Base-by-base conservation (phyloP, 495 filamentous ascomycete genomes). In the Annulohypoxylon maeteangense region DNA sequence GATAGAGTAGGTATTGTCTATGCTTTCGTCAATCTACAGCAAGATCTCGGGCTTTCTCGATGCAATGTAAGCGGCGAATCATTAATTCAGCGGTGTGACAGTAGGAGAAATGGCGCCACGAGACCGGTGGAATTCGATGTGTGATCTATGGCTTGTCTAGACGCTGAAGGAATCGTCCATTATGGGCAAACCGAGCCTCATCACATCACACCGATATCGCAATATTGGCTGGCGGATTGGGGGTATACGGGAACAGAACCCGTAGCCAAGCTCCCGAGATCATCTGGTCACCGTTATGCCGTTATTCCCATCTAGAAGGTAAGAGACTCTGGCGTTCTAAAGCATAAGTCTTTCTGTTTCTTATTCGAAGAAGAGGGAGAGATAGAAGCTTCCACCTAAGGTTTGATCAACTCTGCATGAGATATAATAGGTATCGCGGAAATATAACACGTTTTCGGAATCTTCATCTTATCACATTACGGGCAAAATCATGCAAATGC, bases 151-250 rank as follows among this genome's bases (percentile, higher is more conserved):
- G 42, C 57, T 55, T 62, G 29, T 23, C 20, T 29, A 34, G 27
- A 40, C 14, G 48, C 14, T 47, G 22, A 31, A 8, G 25, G 50
- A 57, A 40, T 36, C 40, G 27, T 27, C 40, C 48, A 38, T 29
- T 6, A 50, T 50, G 16, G 50, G 50, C 29, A 38, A 22, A 29
- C 58, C 58, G 58, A 62, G 58, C 50, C 62, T 65, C 45, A 67
- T 67, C 64, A 67, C 67, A 65, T 70, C 67, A 65, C 67, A 70
- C 55, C 61, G 60, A 60, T 64, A 34, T 38, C 57, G 65, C 60
- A 53, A 14, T 20, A 23, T 16, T 20, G 11, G n/a, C 31, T 29
- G 22, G 42, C 32, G 22, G 25, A 12, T 23, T 44, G 12, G 12
- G 12, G 48, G n/a, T n/a, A n/a, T 18, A 59, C 20, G 31, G 42